Conservation (phyloP, 441 rosid genomes). For the Melastoma candidum region DNA sequence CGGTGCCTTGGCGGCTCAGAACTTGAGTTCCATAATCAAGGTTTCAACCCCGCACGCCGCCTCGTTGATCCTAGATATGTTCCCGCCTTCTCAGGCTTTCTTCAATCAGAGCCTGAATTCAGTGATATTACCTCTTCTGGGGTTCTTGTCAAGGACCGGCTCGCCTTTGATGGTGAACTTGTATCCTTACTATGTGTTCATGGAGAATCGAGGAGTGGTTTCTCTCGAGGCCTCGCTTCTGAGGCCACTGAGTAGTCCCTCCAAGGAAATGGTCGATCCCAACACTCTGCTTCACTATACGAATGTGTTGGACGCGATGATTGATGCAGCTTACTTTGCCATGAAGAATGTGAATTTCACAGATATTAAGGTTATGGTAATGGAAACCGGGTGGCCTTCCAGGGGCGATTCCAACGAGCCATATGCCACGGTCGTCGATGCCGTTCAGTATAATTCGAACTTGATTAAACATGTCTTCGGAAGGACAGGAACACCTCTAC, state of each 20-base stretch:
- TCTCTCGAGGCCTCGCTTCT: conserved; percentile 88
- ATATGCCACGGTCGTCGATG: conserved; percentile 71
- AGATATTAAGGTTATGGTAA: conserved; percentile 75
- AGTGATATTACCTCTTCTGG: conserved; percentile 63
- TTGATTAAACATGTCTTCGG: conserved; percentile 86
- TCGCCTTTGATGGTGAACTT: conserved; percentile 96
- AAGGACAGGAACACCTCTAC: conserved; percentile 73
- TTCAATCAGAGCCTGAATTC: conserved; percentile 81
- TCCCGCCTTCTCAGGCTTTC: conserved; percentile 93
- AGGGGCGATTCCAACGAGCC: conserved; percentile 83
- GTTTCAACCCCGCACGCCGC: conserved; percentile 71
- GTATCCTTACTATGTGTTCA: conserved; percentile 89
- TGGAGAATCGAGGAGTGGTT: conserved; percentile 94
- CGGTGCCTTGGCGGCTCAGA: conserved; percentile 11
- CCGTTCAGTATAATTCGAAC: conserved; percentile 80
- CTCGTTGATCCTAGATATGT: conserved; percentile 65
- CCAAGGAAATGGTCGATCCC: conserved; percentile 95
- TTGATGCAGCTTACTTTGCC: conserved; percentile 85
- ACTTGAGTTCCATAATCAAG: conserved; percentile 6
- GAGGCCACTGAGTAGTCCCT: conserved; percentile 64
- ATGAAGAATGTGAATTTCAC: conserved; percentile 85
- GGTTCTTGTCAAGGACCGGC: conserved; percentile 67
- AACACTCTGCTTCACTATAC: conserved; percentile 93
- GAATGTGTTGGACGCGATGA: conserved; percentile 88
- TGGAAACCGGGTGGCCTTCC: conserved; percentile 90